These are phyloP conservation scores for Hericium rajendrae DNA, from an alignment of 768 basidiomycete genomes.

Conservation along the genomic window DNA sequence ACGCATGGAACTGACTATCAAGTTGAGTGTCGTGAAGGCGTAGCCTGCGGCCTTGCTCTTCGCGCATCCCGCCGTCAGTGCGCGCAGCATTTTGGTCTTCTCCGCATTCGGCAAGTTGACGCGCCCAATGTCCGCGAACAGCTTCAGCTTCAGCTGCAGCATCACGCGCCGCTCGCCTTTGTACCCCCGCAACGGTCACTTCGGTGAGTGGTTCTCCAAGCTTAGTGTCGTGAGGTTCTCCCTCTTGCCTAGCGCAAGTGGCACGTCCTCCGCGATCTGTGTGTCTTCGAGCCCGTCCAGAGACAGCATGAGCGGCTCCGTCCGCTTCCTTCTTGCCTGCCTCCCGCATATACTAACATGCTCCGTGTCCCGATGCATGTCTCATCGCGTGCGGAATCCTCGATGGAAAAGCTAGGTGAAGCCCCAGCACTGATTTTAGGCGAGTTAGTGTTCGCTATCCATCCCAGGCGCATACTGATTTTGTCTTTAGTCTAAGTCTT, in stretches of 20 bases:
- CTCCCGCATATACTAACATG: conserved; percentile 22
- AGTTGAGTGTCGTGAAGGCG: conserved; percentile 94
- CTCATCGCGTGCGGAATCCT: too few species aligned
- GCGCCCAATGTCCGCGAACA: conserved; percentile 86
- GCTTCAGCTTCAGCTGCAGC: conserved; percentile 85
- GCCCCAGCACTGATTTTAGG: too few species aligned
- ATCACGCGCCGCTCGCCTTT: conserved; percentile 65
- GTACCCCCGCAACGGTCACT: conserved; percentile 73
- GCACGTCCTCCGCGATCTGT: conserved; percentile 40
- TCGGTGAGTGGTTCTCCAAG: conserved; percentile 64
- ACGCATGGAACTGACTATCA: conserved; percentile 83
- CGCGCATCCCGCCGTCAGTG: conserved; percentile 77
- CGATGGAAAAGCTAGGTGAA: too few species aligned
- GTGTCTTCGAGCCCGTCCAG: conserved; percentile 43
- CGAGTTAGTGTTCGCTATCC: too few species aligned
- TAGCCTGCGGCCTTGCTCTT: conserved; percentile 82
- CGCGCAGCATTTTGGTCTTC: conserved; percentile 85
- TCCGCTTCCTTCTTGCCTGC: conserved; percentile 33
- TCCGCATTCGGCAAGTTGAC: conserved; percentile 96
- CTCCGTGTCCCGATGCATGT: too few species aligned
- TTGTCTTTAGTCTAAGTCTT: too few species aligned
- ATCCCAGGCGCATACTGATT: too few species aligned
- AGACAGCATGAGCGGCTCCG: conserved; percentile 44
- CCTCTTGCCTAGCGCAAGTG: conserved; percentile 48
- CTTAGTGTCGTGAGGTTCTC: conserved; percentile 50